Evolutionary conservation across 805 yeast species (phyloP).

Genomic region (Candida wancherniae): DNA sequence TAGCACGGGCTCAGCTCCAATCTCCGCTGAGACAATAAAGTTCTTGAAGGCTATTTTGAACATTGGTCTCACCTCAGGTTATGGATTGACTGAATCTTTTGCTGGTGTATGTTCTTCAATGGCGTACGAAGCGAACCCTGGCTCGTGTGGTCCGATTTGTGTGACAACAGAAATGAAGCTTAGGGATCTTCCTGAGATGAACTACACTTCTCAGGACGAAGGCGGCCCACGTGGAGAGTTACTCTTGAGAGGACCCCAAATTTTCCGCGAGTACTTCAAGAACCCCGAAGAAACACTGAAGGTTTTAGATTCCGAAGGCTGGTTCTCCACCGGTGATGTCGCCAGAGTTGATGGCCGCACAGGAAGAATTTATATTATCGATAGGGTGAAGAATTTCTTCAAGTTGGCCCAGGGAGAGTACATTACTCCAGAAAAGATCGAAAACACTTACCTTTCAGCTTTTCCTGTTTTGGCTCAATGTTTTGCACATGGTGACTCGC

Average conservation of each 20-base stretch:
- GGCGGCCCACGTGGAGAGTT: constrained; percentile 28
- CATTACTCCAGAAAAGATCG: constrained; percentile 18
- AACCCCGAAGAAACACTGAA: constrained; percentile 22
- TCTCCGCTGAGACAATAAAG: constrained; percentile 17
- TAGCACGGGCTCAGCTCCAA: constrained; percentile 26
- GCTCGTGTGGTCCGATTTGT: constrained; percentile 22
- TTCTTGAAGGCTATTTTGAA: constrained; percentile 24
- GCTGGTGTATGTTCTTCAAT: constrained; percentile 19
- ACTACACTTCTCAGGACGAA: constrained; percentile 18
- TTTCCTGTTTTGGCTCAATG: constrained; percentile 49
- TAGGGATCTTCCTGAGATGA: constrained; percentile 23
- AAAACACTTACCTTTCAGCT: constrained; percentile 28
- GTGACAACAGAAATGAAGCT: constrained; percentile 19
- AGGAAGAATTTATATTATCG: constrained; percentile 27
- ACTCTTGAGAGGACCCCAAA: constrained; percentile 24
- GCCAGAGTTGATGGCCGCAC: constrained; percentile 42
- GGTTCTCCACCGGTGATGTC: constrained; percentile 36
- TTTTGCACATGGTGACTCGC: constrained; percentile 62
- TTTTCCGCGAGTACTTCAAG: constrained; percentile 23
- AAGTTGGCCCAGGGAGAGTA: constrained; percentile 20
- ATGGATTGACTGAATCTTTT: constrained; percentile 31
- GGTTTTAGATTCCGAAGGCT: constrained; percentile 19
- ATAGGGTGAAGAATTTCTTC: constrained; percentile 18
- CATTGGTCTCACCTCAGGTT: constrained; percentile 27
- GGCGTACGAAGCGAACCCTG: constrained; percentile 19